Evolutionary conservation across 1,284 basidiomycete genomes (phyloP).

Genomic region (Pseudozyma pruni): DNA sequence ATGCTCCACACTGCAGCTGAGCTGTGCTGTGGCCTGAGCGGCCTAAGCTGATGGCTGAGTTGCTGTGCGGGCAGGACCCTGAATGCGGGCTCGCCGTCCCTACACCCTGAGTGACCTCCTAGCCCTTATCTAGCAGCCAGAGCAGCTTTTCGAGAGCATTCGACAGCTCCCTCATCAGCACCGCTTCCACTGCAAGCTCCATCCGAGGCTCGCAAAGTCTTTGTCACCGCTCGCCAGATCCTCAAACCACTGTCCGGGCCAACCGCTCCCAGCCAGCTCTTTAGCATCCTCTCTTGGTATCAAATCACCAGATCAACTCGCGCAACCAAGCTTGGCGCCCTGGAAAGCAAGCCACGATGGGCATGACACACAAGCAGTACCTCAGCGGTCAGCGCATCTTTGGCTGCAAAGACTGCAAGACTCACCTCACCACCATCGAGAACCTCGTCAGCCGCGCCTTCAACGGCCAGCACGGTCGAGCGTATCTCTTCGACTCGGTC

Average conservation of each 20-base stretch:
- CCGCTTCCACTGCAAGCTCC: too few species aligned
- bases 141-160: too few species aligned
- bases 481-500: slow-evolving; percentile 90
- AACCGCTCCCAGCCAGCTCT: too few species aligned
- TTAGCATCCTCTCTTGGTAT: too few species aligned
- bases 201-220: too few species aligned
- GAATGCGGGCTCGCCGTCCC: slow-evolving; percentile 1
- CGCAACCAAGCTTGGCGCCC: too few species aligned
- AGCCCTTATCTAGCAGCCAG: neutral
- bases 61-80: slow-evolving; percentile 28
- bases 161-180: too few species aligned
- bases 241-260: too few species aligned
- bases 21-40: slow-evolving; percentile 6
- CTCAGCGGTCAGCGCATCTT: slow-evolving; percentile 85
- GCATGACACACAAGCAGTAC: slow-evolving; percentile 87
- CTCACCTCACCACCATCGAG: slow-evolving; percentile 91
- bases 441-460: slow-evolving; percentile 81
- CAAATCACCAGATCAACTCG: too few species aligned
- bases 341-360: slow-evolving; percentile 72
- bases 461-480: slow-evolving; percentile 88
- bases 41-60: slow-evolving; percentile 3
- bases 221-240: too few species aligned
- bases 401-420: slow-evolving; percentile 88
- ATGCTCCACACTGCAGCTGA: neutral
- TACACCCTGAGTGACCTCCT: too few species aligned